Conservation (phyloP, 1,284 basidiomycete species). For the Trametes versicolor region DNA sequence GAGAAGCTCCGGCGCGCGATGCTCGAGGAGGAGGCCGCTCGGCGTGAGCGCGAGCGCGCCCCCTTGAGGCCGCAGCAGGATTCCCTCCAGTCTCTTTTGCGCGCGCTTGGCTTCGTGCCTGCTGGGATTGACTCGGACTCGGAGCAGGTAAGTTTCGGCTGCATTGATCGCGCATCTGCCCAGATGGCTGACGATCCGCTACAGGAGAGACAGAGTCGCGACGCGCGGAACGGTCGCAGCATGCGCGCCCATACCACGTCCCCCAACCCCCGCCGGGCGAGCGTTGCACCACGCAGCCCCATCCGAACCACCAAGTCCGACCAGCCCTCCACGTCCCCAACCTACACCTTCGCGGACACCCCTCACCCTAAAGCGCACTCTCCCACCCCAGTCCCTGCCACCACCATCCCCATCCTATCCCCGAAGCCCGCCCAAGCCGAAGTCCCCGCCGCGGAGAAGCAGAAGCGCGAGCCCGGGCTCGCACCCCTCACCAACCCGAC, state of each 20-base stretch:
- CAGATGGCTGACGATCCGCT: not conserved
- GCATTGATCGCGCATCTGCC: not conserved
- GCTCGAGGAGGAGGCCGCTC: conserved; percentile 30
- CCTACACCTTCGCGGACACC: not conserved
- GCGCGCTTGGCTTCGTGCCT: conserved; percentile 36
- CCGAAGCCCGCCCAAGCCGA: conserved; percentile 13
- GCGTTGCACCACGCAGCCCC: conserved; percentile 24
- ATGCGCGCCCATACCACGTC: conserved; percentile 17
- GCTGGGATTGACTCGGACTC: conserved; percentile 21
- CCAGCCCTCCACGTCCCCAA: conserved; percentile 12
- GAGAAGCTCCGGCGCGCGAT: conserved; percentile 27
- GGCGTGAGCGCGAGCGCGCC: conserved; percentile 26
- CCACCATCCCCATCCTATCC: conserved; percentile 27
- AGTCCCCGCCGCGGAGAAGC: conserved; percentile 1
- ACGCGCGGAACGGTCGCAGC: conserved; percentile 9
- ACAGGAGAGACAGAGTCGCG: conserved; percentile 25
- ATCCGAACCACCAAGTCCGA: conserved; percentile 18
- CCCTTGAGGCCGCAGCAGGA: conserved; percentile 25
- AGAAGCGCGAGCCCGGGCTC: conserved; percentile 13
- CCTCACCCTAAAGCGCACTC: conserved; percentile 11
- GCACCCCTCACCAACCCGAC: conserved; percentile 22
- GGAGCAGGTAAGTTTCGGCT: conserved; percentile 23
- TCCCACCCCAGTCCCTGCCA: conserved; percentile 14
- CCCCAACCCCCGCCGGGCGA: conserved; percentile 12
- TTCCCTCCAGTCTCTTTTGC: conserved; percentile 36